phyloP scores from a whole-genome alignment of 768 basidiomycete genomes.

The Mycena galopus region DNA sequence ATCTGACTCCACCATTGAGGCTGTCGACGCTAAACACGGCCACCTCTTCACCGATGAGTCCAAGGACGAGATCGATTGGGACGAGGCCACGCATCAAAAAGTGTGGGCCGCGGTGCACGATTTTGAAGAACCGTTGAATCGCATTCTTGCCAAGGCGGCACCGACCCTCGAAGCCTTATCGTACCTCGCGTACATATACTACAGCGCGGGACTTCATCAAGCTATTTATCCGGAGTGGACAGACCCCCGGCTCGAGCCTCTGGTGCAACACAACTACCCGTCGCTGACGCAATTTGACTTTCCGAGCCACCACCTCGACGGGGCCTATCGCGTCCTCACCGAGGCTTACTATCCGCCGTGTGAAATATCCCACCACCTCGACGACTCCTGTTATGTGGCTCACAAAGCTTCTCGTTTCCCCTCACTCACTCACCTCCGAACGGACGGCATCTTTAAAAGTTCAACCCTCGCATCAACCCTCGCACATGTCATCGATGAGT shows the following conservation, averaged over 20 bases:
- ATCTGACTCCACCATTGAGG: constrained; percentile 10
- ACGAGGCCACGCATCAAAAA: background rate
- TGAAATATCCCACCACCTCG: background rate
- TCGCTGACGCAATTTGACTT: constrained; percentile 7
- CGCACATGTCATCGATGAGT: background rate
- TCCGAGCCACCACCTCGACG: constrained; percentile 3
- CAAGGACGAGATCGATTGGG: background rate
- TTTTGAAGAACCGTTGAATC: constrained; percentile 14
- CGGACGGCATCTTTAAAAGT: background rate
- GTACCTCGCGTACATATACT: constrained; percentile 13
- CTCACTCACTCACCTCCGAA: constrained; percentile 9
- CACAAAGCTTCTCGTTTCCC: background rate
- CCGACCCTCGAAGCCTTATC: constrained; percentile 13
- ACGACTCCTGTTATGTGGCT: background rate
- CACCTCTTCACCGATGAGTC: constrained; percentile 1
- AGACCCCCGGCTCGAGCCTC: constrained; percentile 12
- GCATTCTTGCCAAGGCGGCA: constrained; percentile 9
- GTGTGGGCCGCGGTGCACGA: constrained; percentile 2
- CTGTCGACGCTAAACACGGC: constrained; percentile 7
- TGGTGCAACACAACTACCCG: constrained; percentile 17
- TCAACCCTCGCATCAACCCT: constrained; percentile 1
- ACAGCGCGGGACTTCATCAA: background rate
- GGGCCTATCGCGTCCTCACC: constrained; percentile 1
- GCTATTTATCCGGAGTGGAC: constrained; percentile 1
- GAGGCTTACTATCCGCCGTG: constrained; percentile 7